A percentile compares a stretch with the other conserved stretches of the same genome.
Conservation (phyloP, 2,329 filamentous ascomycete genomes). For the Cladosporium cucumerinum region DNA sequence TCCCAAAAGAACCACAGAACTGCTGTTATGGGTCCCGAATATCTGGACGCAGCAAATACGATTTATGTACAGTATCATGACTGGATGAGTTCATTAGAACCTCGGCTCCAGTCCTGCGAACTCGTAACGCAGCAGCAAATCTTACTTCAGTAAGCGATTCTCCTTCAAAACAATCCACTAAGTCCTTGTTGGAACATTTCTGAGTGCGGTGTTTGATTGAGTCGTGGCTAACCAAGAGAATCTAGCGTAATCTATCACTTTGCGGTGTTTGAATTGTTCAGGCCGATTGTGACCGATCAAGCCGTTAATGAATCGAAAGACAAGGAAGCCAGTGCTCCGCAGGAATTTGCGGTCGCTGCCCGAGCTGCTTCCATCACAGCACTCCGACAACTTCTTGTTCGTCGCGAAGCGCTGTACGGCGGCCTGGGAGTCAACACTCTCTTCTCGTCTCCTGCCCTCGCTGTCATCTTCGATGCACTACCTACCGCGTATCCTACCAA, state of each 20-base stretch:
- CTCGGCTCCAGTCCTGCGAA: neutral
- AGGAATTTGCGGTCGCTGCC: neutral
- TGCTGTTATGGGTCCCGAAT: neutral
- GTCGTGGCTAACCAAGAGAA: neutral
- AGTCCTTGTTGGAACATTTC: neutral
- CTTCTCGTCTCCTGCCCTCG: neutral
- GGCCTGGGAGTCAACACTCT: neutral
- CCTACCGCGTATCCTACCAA: neutral
- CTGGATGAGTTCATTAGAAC: neutral
- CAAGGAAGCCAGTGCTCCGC: neutral
- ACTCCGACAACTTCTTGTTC: neutral
- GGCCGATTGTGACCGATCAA: neutral
- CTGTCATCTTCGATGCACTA: neutral
- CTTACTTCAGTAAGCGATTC: neutral
- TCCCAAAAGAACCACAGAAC: neutral
- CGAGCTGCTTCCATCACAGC: neutral
- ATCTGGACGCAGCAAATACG: neutral
- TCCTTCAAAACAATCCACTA: neutral
- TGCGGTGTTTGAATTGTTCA: neutral
- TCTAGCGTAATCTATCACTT: neutral
- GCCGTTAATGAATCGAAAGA: neutral
- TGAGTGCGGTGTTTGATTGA: accelerated
- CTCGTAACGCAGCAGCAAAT: neutral
- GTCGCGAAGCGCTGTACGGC: neutral
- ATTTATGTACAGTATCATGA: neutral